These are phyloP conservation scores for Aspergillus ochraceoroseus DNA, from an alignment of 2,329 filamentous ascomycete genomes.

Conservation along the genomic window DNA sequence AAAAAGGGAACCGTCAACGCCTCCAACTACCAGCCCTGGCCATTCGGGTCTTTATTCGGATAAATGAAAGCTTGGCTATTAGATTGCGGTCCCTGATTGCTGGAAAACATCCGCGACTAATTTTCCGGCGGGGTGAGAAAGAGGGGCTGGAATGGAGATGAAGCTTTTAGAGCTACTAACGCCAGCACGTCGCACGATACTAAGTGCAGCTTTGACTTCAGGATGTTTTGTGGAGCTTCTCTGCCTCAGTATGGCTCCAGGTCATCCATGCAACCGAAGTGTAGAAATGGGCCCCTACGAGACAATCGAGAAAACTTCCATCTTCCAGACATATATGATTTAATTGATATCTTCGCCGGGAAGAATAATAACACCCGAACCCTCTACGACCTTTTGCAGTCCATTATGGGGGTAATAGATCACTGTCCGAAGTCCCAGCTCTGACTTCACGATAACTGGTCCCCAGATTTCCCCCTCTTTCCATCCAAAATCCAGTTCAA, in stretches of 20 bases:
- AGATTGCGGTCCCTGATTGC: constrained; percentile 4
- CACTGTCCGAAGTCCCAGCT: constrained; percentile 13
- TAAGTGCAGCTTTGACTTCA: constrained; percentile 1
- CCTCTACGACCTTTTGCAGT: constrained; percentile 14
- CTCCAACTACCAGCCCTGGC: background rate
- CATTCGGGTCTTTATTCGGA: constrained; percentile 6
- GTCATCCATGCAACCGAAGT: too few relatives aligned
- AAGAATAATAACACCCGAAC: constrained; percentile 7
- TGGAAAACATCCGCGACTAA: constrained; percentile 10
- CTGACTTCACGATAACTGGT: constrained; percentile 17
- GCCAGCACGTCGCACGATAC: constrained; percentile 1
- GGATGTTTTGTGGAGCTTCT: background rate
- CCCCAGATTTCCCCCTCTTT: constrained; percentile 24
- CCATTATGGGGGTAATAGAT: constrained; percentile 23
- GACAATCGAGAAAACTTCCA: too few relatives aligned
- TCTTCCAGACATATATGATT: constrained; percentile 14
- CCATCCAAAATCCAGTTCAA: constrained; percentile 40
- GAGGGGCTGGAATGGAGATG: constrained; percentile 3
- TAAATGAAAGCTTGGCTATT: constrained; percentile 10
- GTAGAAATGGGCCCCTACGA: too few relatives aligned
- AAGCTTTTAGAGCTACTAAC: constrained; percentile 3
- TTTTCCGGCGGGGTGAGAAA: constrained; percentile 11
- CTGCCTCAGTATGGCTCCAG: too few relatives aligned
- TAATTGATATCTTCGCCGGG: constrained; percentile 8
- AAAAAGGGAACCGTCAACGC: constrained; percentile 1